phyloP scores from a whole-genome alignment of 164 flowering plant genomes.

The Nelumbo lutea region DNA sequence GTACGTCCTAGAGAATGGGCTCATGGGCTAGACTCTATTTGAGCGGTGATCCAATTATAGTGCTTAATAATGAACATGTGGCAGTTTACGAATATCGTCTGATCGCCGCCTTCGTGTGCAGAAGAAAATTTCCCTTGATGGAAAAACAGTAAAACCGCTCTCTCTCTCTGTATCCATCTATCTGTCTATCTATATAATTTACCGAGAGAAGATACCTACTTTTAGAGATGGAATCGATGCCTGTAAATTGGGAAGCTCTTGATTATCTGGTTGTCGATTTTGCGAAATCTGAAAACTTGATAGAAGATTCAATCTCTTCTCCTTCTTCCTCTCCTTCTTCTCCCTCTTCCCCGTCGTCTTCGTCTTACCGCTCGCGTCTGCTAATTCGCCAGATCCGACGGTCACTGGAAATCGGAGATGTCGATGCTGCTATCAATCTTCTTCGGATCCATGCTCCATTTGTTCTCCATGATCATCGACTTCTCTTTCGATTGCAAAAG shows the following conservation, averaged over 20 bases:
- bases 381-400: constrained; percentile 70
- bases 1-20: too few relatives aligned
- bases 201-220: too few relatives aligned
- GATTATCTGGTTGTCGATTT: constrained; percentile 78
- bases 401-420: constrained; percentile 57
- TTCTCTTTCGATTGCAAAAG: constrained; percentile 85
- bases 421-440: constrained; percentile 69
- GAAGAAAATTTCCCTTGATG: too few relatives aligned
- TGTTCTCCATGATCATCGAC: constrained; percentile 71
- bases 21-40: too few relatives aligned
- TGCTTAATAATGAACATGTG: too few relatives aligned
- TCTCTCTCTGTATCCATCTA: too few relatives aligned
- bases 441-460: constrained; percentile 72
- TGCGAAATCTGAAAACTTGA: constrained; percentile 75
- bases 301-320: constrained; percentile 40
- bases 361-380: constrained; percentile 70
- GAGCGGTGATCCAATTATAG: too few relatives aligned
- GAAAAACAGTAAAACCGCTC: too few relatives aligned
- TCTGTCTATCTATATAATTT: not conserved
- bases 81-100: too few relatives aligned
- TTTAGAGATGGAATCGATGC: constrained; percentile 61
- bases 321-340: constrained; percentile 20
- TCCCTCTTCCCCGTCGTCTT: constrained; percentile 39
- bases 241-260: constrained; percentile 91
- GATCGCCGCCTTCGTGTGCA: too few relatives aligned